Conservation (phyloP, 2,329 filamentous ascomycete genomes). For the Colletotrichum sp. region DNA sequence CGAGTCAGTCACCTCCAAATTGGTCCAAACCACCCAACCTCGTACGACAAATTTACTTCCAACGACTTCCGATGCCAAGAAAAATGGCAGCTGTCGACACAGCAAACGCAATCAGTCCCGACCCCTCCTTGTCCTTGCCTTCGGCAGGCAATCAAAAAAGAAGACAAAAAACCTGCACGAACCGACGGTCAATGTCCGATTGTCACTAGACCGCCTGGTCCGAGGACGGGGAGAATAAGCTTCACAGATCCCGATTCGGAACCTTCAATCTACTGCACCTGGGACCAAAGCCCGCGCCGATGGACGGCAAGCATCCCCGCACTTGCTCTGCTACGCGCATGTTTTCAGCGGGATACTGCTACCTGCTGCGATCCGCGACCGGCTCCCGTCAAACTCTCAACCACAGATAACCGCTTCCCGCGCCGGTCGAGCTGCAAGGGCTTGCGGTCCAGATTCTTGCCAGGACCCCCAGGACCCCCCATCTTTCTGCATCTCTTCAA, state of each 20-base stretch:
- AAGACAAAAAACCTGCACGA: not conserved
- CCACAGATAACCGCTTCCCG: not conserved
- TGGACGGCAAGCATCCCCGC: not conserved
- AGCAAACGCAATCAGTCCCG: not conserved
- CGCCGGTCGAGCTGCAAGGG: not conserved
- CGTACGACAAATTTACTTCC: slow-evolving; percentile 7
- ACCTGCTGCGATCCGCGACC: not conserved
- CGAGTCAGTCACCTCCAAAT: slow-evolving; percentile 7
- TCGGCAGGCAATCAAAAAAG: not conserved
- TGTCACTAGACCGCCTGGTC: not conserved
- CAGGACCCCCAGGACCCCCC: not conserved
- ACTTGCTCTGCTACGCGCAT: not conserved
- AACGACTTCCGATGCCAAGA: slow-evolving; percentile 17
- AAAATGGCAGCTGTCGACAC: not conserved
- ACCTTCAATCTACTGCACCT: not conserved
- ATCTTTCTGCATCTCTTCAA: not conserved
- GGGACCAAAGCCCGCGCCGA: not conserved
- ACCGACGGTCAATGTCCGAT: slow-evolving; percentile 3
- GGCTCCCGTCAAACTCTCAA: not conserved
- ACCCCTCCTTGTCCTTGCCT: not conserved
- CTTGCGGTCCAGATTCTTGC: not conserved
- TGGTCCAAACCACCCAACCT: not conserved
- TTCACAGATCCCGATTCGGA: not conserved
- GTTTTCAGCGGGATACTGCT: not conserved
- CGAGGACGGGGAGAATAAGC: not conserved